Base-by-base conservation (phyloP, 1,284 basidiomycete genomes). In the Microbotryum silenes-acaulis region DNA sequence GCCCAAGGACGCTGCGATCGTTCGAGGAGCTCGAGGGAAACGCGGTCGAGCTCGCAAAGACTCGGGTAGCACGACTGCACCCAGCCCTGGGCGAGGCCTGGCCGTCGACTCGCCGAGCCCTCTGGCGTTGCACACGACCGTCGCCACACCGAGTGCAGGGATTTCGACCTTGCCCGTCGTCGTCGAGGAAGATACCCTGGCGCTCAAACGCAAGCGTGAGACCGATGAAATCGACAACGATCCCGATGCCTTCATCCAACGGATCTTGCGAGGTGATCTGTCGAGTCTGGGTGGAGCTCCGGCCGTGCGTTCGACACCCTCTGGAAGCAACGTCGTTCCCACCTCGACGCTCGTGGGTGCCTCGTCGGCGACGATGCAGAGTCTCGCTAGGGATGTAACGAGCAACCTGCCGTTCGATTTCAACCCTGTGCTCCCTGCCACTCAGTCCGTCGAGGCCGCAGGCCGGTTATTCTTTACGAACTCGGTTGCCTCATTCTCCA, bases 161-260 rank as follows among this genome's bases (percentile, higher is more conserved):
- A 18, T 42, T 42, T 42, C 37, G 37, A 42, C 16, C 14, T 18
- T 50, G 21, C 53, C 53, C 29, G 48, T 50, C 16, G 56, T 57
- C 7, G 29, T 46, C 6, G 51, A 55, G 33, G 60, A 61, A 23
- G 68, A 63, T 49, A 51, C 61, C 29, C 52, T 61, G 14, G 44
- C 61, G 25, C 55, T 62, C 21, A 71, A 70, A 57, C 60, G 70
- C 21, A 71, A 71, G 55, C 60, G 70, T 16, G 69, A 71, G 48
- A 60, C 62, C 44, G 67, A 70, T 16, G 70, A 71, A 53, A 65
- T 65, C 4, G 58, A 66, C 12, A 50, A 57, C 18, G 65, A 71
- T 51, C 69, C 70, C 18, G 60, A 65, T 33, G 63, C 50, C 2
- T 71, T 67, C 53, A 59, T 70, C 58, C 65, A 70, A 55, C 59